Conservation (phyloP, 2,329 filamentous ascomycete species). For the Penicillium sp. region DNA sequence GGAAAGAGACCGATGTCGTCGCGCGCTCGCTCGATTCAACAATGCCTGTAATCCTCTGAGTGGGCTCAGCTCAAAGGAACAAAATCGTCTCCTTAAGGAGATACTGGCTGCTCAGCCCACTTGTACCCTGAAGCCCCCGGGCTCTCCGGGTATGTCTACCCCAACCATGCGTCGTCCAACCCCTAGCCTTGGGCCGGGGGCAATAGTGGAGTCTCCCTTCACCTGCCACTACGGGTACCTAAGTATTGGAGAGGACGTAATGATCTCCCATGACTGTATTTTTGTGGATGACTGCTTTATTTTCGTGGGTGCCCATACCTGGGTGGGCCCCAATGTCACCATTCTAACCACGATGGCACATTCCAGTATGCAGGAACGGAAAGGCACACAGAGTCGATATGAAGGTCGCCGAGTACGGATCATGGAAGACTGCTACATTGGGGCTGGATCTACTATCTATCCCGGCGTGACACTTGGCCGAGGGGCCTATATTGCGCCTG, state of each 20-base stretch:
- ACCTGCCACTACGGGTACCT: conserved; percentile 95
- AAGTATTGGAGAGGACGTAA: conserved; percentile 78
- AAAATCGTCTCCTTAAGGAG: conserved; percentile 40
- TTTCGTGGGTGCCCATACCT: conserved; percentile 68
- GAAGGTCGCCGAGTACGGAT: conserved; percentile 72
- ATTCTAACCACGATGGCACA: conserved; percentile 75
- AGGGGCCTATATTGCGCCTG: conserved; percentile 46
- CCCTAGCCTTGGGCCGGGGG: conserved; percentile 64
- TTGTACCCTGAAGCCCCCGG: conserved; percentile 45
- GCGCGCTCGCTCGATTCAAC: conserved; percentile 83
- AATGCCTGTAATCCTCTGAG: conserved; percentile 74
- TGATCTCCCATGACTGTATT: conserved; percentile 78
- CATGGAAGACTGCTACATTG: conserved; percentile 69
- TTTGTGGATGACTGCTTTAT: conserved; percentile 86
- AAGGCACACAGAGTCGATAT: conserved; percentile 72
- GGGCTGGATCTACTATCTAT: conserved; percentile 60
- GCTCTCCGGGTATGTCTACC: neutral
- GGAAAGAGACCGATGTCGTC: conserved; percentile 81
- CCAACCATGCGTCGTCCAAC: neutral
- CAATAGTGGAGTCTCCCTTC: conserved; percentile 83
- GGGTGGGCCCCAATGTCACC: conserved; percentile 79
- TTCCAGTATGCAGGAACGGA: conserved; percentile 70
- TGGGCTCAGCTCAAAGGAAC: conserved; percentile 60
- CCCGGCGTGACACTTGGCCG: conserved; percentile 45
- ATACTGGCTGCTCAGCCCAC: conserved; percentile 35